These are phyloP conservation scores for Geotrichum fermentans DNA, from an alignment of 1,139 yeast species.

Conservation along the genomic window DNA sequence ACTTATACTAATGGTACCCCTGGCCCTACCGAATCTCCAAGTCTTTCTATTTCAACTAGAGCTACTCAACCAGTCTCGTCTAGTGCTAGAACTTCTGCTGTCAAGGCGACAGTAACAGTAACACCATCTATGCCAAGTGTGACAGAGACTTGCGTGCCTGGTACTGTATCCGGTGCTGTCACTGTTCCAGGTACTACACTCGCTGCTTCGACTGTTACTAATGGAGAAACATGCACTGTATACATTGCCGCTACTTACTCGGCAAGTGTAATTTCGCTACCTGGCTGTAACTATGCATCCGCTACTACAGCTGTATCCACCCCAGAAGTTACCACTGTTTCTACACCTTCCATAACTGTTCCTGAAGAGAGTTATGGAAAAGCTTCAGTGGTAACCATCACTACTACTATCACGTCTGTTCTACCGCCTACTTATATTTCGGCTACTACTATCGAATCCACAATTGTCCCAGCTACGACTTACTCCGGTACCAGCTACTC, in stretches of 20 bases:
- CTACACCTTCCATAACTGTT: conserved; percentile 3
- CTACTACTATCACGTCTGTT: conserved; percentile 7
- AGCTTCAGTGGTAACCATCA: conserved; percentile 5
- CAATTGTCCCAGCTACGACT: conserved; percentile 10
- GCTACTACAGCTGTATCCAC: conserved; percentile 20
- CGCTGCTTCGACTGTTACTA: conserved; percentile 9
- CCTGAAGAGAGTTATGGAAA: conserved; percentile 4
- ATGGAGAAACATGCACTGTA: not conserved
- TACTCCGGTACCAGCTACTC: conserved; percentile 14
- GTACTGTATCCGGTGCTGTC: conserved; percentile 7
- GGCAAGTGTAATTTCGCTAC: conserved; percentile 19
- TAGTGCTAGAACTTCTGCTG: conserved; percentile 20
- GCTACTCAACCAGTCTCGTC: conserved; percentile 9
- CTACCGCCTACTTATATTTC: conserved; percentile 5
- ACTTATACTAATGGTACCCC: conserved; percentile 15
- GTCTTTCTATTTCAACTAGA: not conserved
- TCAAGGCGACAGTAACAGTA: not conserved
- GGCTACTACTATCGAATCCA: conserved; percentile 9
- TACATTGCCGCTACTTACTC: not conserved
- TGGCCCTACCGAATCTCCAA: conserved; percentile 12
- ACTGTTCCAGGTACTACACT: conserved; percentile 13
- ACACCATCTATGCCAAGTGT: not conserved
- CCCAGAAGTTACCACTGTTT: conserved; percentile 23
- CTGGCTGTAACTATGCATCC: conserved; percentile 18
- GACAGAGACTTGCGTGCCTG: conserved; percentile 8